Evolutionary conservation across 495 filamentous ascomycete genomes (phyloP), one percentile per base, ranked within the genome.

Genomic region (Ramalina intermedia): DNA sequence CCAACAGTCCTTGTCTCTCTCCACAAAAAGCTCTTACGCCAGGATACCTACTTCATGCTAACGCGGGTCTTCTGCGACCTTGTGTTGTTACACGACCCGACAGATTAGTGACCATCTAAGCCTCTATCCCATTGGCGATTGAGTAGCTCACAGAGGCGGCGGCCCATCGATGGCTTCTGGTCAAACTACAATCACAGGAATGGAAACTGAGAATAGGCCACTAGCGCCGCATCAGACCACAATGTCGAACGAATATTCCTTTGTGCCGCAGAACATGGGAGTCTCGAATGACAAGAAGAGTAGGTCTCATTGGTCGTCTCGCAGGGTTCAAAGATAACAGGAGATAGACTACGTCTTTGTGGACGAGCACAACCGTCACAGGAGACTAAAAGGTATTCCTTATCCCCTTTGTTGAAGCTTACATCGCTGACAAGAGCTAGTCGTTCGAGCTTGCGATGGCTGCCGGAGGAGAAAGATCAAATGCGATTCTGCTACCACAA

Each of bases 401-500:
- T 26, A 43, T 29, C 11, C 12, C 3, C 51, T 18, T 39, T 17
- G 35, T 4, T 17, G 5, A 26, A 38, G 17, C 14, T 43, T 37
- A n/a, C 18, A 24, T 16, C 0, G 4, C 24, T 20, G 55, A 41
- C 48, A 40, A 47, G 20, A 29, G 13, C 43, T 55, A 96, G 91
- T 99, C 43, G 96, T 96, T 90, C 83, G 91, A 66, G 91, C 91
- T 17, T 99, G 91, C 62, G 93, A 96, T 69, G 93, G 91, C 27
- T 99, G 91, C 58, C 75, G 91, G 51, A 81, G 87, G 65, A 59
- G 75, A 53, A 78, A 78, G 53, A 75, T 99, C 59, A 95, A 96
- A 61, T 99, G 91, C 63, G 91, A 99, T 71, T 89, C 91, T 48
- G 91, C 90, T 18, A 95, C 91, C 20, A 96, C 89, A 16, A 96